Evolutionary conservation across 331 rosid genomes (phyloP), one percentile per base, ranked within the genome.

Genomic region (Cucumis variabilis): DNA sequence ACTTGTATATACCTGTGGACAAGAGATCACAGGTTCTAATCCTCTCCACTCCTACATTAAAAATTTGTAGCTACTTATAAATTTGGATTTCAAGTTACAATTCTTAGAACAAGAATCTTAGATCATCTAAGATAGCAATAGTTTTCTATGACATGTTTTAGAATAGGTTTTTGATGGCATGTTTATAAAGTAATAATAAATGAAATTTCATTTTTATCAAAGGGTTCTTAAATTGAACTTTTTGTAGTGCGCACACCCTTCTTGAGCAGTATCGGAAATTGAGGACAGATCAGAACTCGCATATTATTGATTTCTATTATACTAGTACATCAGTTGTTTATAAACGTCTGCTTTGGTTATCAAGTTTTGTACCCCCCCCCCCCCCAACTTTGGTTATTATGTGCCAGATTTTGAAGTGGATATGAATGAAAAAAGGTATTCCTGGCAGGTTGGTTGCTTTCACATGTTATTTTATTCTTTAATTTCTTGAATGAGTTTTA

Each of bases 351-450:
- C 82, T 44, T 23, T 30, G 37, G 37, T 85, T 66, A 46, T 50
- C 44, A 66, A 68, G 23, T 68, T 17, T 84, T 62, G 23, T 53
- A 17, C 4, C 53, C 62, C 75, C 62, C 4, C 37, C n/a, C n/a
- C n/a, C n/a, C 82, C 76, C 88, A 86, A 91, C 88, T 41, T 89
- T 83, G 58, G 48, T 88, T 88, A 33, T 75, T 70, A 15, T 50
- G 24, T 90, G 27, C 41, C 99, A 96, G 99, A 97, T 86, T 97
- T 97, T 89, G 99, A 97, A 72, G 99, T 97, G 90, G 99, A 97
- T 92, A 97, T 97, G 99, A 97, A 96, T 89, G 99, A 99, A 21
- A 97, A 96, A 93, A 97, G 99, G 81, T 97, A 6, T 89, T 91
- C 99, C n/a, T 97, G 99, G 99, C 98, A 94, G 99, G 99, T 97